These are phyloP conservation scores for Pseudocercospora macadamiae DNA, from an alignment of 2,329 filamentous ascomycete species.

Conservation along the genomic window DNA sequence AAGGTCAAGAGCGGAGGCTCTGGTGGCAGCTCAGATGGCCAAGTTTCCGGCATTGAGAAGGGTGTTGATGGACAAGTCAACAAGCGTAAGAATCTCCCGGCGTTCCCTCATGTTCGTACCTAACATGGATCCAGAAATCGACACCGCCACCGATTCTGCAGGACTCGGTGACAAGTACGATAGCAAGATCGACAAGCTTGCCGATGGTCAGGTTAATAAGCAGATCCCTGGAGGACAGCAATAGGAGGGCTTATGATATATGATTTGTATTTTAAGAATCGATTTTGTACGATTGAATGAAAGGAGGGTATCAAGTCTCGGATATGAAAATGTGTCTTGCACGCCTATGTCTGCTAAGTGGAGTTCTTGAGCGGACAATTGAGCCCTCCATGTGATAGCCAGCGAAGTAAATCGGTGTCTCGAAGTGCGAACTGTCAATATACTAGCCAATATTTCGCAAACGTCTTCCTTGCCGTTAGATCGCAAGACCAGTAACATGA, in stretches of 20 bases:
- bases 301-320: not conserved
- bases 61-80: slow-evolving; percentile 22
- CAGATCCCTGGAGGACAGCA: slow-evolving; percentile 24
- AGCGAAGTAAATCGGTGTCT: no score
- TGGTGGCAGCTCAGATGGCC: slow-evolving; percentile 3
- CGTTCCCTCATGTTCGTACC: not conserved
- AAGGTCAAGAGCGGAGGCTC: slow-evolving; percentile 22
- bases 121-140: slow-evolving; percentile 16
- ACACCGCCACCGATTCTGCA: slow-evolving; percentile 25
- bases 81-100: slow-evolving; percentile 12
- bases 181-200: slow-evolving; percentile 31
- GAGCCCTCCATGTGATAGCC: no score
- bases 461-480: no score
- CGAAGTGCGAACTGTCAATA: no score
- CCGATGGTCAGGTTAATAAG: slow-evolving; percentile 31
- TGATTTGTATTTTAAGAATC: not conserved
- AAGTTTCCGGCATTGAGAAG: slow-evolving; percentile 22
- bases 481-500: no score
- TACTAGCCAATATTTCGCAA: no score
- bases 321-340: no score
- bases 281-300: not conserved
- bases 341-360: no score
- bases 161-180: slow-evolving; percentile 32
- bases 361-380: no score
- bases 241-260: not conserved